Evolutionary conservation across 2,329 filamentous ascomycete species (phyloP), one percentile per base, ranked within the genome.

Genomic region (Scedosporium apiospermum): DNA sequence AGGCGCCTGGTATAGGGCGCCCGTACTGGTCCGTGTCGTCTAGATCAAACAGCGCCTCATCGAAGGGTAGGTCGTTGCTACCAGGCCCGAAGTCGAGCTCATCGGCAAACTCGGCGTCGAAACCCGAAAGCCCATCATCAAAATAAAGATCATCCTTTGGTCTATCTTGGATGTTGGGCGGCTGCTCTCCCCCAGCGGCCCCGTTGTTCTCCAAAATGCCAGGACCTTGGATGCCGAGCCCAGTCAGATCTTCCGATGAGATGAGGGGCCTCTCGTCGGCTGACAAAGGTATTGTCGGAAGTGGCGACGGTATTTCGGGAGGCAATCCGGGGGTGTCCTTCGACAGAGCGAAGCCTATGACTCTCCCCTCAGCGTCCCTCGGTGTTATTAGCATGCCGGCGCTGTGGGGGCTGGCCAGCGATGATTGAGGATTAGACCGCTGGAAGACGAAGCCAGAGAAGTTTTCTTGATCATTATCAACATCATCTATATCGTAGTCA

Each of bases 21-120:
- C 85, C 85, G 68, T 82, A 87, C 65, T 80, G 72, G 71, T 88
- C 81, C 14, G 85, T 85, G 68, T 88, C 85, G 60, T 88, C 79
- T 38, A 85, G 79, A 66, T 91, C 88, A 69, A 91, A 91, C 14
- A 90, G 80, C 5, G 86, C 88, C 70, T 91, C 88, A 65, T 91
- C 88, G 70, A 91, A 90, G 1, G 81, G 77, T 0, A 77, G 76
- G 1, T 78, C 78, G 30, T 87, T 82, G 14, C 4, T 16, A 18
- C 78, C 79, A 63, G 81, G 53, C 1, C 41, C 58, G 41, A 66
- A 66, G 30, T 65, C 77, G 3, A 79, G 75, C 59, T 78, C 76
- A 63, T 77, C 78, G 6, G 78, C 76, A 67, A 82, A 80, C 61
- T 77, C 75, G 21, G 72, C 70, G 49, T 78, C 75, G 62, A 68